Conservation (phyloP, 139 green algal species). For the Zygnema circumcarinatum region DNA sequence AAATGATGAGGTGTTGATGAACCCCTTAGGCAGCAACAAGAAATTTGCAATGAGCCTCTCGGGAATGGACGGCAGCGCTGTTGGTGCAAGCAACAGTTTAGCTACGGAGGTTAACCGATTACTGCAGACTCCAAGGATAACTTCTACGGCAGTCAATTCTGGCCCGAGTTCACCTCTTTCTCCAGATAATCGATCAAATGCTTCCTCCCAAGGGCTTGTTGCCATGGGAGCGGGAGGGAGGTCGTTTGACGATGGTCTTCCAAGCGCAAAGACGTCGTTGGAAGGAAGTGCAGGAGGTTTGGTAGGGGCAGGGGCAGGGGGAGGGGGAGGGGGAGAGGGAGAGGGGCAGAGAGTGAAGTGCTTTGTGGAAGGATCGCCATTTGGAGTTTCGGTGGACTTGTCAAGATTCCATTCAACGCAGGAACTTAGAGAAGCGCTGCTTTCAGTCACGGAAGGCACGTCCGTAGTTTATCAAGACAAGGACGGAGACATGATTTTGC, state of each 20-base stretch:
- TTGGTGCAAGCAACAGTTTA: no score
- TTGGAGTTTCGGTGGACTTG: constrained; percentile 55
- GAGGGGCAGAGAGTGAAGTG: constrained; percentile 52
- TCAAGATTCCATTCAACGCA: constrained; percentile 49
- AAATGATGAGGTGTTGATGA: no score
- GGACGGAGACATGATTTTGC: constrained; percentile 58
- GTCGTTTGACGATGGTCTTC: not conserved
- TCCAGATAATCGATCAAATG: not conserved
- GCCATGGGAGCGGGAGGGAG: not conserved
- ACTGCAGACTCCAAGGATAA: not conserved
- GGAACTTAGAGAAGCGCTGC: constrained; percentile 48
- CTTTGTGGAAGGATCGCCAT: constrained; percentile 57
- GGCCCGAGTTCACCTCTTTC: not conserved
- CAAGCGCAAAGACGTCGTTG: not conserved
- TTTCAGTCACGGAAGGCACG: constrained; percentile 31
- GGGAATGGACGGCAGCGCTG: no score
- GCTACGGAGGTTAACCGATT: not conserved
- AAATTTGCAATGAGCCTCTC: no score
- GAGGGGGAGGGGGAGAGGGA: not conserved
- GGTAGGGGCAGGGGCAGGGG: not conserved
- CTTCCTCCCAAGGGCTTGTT: not conserved
- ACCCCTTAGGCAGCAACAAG: no score
- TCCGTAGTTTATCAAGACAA: constrained; percentile 56
- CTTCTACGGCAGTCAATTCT: not conserved
- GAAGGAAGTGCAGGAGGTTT: not conserved